Percentiles rank a stretch among this genome's conserved stretches.
Conservation (phyloP, 2,329 filamentous ascomycete species). For the Tympanopsis confertula region DNA sequence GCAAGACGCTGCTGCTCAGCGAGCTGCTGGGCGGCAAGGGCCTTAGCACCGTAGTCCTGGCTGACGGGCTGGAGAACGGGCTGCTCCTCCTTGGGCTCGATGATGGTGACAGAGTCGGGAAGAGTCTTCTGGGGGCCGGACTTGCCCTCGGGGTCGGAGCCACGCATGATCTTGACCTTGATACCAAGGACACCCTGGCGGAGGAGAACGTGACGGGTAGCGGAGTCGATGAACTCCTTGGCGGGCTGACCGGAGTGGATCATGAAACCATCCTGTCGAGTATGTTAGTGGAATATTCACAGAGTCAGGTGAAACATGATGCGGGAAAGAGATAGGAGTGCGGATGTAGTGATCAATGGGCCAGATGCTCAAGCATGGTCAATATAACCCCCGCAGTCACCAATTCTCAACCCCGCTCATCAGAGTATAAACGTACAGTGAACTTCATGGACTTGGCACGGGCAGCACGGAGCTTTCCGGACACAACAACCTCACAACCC, state of each 20-base stretch:
- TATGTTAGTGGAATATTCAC: conserved; percentile 29
- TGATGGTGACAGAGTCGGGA: conserved; percentile 96
- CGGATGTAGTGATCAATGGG: too few species aligned
- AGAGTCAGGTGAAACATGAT: conserved; percentile 3
- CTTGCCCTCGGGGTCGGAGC: conserved; percentile 98
- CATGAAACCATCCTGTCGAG: conserved; percentile 75
- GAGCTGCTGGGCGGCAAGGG: conserved; percentile 54
- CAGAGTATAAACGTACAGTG: conserved; percentile 54
- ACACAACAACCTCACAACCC: conserved; percentile 99
- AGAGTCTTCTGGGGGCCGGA: conserved; percentile 92
- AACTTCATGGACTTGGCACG: conserved; percentile 99
- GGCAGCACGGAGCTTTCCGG: conserved; percentile 95
- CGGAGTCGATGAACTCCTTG: conserved; percentile 98
- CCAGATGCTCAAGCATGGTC: too few species aligned
- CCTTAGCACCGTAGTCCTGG: conserved; percentile 98
- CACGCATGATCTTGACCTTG: conserved; percentile 99
- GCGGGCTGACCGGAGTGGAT: conserved; percentile 99
- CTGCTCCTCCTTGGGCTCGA: conserved; percentile 99
- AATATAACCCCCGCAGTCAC: too few species aligned
- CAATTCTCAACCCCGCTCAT: too few species aligned
- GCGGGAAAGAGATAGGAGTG: neutral
- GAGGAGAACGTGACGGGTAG: conserved; percentile 98
- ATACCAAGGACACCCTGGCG: conserved; percentile 99
- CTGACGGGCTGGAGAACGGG: conserved; percentile 87
- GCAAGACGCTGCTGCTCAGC: conserved; percentile 45